Evolutionary conservation across 2,329 filamentous ascomycete species (phyloP).

Genomic region (Aphanoascus verrucosus): DNA sequence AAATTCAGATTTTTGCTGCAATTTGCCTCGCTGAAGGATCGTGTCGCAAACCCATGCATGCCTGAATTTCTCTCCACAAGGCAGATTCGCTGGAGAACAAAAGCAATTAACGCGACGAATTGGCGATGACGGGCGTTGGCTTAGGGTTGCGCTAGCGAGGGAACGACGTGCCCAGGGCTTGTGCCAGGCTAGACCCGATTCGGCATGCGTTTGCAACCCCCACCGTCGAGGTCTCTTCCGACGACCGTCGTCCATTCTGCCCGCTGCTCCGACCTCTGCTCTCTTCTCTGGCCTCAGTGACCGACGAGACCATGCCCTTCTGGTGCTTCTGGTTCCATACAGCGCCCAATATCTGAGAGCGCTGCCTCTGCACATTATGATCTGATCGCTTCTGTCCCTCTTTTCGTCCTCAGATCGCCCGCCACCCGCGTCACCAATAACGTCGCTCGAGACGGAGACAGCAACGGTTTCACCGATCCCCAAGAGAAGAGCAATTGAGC

Average conservation of each 20-base stretch:
- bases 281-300: not conserved
- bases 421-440: not conserved
- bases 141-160: conserved; percentile 7
- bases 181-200: conserved; percentile 3
- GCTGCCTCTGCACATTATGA: not conserved
- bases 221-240: not conserved
- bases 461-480: not conserved
- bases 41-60: not conserved
- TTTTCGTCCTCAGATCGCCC: not conserved
- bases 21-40: not conserved
- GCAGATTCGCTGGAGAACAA: conserved; percentile 5
- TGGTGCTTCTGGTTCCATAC: not conserved
- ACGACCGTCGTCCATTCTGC: not conserved
- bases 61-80: conserved; percentile 1
- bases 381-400: not conserved
- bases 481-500: not conserved
- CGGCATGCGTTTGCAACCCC: not conserved
- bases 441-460: not conserved
- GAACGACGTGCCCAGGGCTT: conserved; percentile 2
- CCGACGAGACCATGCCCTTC: not conserved
- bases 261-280: not conserved
- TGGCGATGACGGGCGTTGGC: not conserved
- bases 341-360: conserved; percentile 6
- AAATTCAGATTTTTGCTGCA: not conserved
- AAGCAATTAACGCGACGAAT: not conserved